Base-by-base conservation (phyloP, 1,139 yeast genomes). In the Tardiomyces depauwii region DNA sequence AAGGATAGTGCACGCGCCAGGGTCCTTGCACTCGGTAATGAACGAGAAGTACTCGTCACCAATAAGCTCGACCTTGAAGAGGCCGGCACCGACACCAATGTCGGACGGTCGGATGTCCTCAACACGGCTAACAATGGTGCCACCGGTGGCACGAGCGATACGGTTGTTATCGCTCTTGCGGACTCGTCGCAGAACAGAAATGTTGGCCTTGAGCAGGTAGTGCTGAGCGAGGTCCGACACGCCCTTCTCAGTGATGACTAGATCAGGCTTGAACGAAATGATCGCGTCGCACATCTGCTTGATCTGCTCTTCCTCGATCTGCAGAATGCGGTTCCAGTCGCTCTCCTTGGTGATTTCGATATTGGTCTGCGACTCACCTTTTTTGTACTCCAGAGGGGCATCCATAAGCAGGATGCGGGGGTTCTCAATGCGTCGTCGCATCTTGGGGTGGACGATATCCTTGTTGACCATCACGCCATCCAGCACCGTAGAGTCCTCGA, bases 181-280 rank as follows among this genome's bases (percentile, higher is more conserved):
- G 44, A 88, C 96, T 69, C 99, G 82, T 74, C 99, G 81, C 58
- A 93, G 74, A 2, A 88, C 95, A 45, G 95, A 77, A 53, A 89
- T 89, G 47, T 95, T 95, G 51, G 95, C 96, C 70, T 89, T 89
- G 61, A 91, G 74, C 55, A 93, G 71, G 66, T 83, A 89, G 69
- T 93, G 99, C 67, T 93, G 99, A 40, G 98, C 99, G 62, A 93
- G 74, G 66, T 93, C 99, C 46, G 95, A 84, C 23, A 93, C 97
- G 55, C 99, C 99, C 74, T 93, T 93, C 67, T 93, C 99, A 45
- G 98, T 93, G 55, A 93, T 82, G 41, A 93, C 96, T 59, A 93
- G 74, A 63, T 86, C 95, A 18, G 98, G 98, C 63, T 87, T 86
- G 63, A 86, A 78, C 50, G 83, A 78, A 55, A 89, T 73, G 53